These are phyloP conservation scores for Rhododendron ovatum DNA, from an alignment of 148 eudicot genomes.

Conservation along the genomic window DNA sequence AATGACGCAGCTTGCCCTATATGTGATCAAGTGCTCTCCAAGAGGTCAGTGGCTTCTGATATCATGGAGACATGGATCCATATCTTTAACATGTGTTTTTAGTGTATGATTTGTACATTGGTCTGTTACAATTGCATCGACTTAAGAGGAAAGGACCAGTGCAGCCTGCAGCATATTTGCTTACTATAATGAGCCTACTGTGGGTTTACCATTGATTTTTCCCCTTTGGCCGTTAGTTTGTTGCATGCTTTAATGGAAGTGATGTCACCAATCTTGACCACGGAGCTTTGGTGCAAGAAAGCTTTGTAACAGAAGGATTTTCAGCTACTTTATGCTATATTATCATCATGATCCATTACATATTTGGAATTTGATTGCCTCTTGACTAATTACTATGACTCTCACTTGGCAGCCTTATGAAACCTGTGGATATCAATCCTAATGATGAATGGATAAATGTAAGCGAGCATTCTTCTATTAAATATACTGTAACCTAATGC, in stretches of 20 bases:
- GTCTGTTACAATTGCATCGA: neutral
- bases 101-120: neutral
- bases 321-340: neutral
- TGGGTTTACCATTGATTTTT: neutral
- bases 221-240: neutral
- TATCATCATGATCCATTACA: neutral
- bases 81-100: neutral
- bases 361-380: neutral
- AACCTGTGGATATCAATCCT: slow-evolving; percentile 80
- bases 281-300: slow-evolving; percentile 1
- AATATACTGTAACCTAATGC: neutral
- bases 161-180: neutral
- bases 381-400: slow-evolving; percentile 6
- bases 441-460: slow-evolving; percentile 92
- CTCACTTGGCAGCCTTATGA: slow-evolving; percentile 72
- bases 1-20: slow-evolving; percentile 90
- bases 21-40: slow-evolving; percentile 92
- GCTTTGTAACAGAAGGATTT: neutral
- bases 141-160: neutral
- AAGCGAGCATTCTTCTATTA: slow-evolving; percentile 27
- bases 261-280: neutral
- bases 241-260: neutral
- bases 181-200: neutral
- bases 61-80: neutral
- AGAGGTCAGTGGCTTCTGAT: slow-evolving; percentile 47